These are phyloP conservation scores for Pleurotus djamor DNA, from an alignment of 768 basidiomycete species.

Conservation along the genomic window DNA sequence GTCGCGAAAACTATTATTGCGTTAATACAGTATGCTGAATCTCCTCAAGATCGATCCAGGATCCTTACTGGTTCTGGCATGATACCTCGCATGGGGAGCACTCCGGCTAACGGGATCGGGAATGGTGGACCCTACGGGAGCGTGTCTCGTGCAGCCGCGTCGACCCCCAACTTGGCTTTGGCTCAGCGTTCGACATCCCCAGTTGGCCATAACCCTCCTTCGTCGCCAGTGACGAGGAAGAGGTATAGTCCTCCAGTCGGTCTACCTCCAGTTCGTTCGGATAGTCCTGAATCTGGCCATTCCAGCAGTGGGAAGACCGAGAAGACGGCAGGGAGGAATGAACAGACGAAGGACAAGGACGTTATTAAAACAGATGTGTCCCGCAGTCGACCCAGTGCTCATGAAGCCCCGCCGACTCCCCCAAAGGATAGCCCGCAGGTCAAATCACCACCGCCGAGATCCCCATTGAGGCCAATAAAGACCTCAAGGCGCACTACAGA, in stretches of 20 bases:
- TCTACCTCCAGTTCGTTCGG: slow-evolving; percentile 51
- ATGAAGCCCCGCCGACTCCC: slow-evolving; percentile 3
- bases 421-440: slow-evolving; percentile 36
- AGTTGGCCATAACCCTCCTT: slow-evolving; percentile 11
- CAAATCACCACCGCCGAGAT: slow-evolving; percentile 39
- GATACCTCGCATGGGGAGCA: slow-evolving; percentile 14
- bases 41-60: slow-evolving; percentile 46
- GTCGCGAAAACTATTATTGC: slow-evolving; percentile 76
- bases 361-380: slow-evolving; percentile 12
- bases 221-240: slow-evolving; percentile 36
- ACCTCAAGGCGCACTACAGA: slow-evolving; percentile 21
- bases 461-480: slow-evolving; percentile 47
- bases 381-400: slow-evolving; percentile 1
- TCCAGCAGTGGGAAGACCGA: slow-evolving; percentile 12
- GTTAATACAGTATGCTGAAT: slow-evolving; percentile 61
- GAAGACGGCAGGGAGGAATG: slow-evolving; percentile 11
- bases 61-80: slow-evolving; percentile 39
- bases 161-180: slow-evolving; percentile 55
- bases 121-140: slow-evolving; percentile 34
- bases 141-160: slow-evolving; percentile 47
- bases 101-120: slow-evolving; percentile 16
- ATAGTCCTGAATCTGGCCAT: slow-evolving; percentile 45
- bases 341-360: slow-evolving; percentile 16
- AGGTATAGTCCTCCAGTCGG: slow-evolving; percentile 49
- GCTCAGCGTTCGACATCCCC: slow-evolving; percentile 35